Conservation (phyloP, 1,139 yeast species). For the Scheffersomyces lignicola region DNA sequence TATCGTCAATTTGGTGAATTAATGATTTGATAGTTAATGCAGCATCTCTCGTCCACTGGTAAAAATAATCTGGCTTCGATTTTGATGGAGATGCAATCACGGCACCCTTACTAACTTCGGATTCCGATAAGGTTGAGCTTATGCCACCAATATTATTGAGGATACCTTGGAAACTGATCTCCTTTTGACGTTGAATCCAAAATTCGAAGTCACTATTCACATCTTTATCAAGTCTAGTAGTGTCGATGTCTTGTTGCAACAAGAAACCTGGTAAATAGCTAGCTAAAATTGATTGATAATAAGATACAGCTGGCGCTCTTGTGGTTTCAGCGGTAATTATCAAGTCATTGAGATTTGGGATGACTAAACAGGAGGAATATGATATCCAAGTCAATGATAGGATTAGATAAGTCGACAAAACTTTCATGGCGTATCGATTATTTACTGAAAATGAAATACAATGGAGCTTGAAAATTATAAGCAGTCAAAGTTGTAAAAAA, state of each 20-base stretch:
- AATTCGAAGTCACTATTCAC: constrained; percentile 32
- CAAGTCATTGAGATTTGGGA: not conserved
- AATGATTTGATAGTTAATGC: constrained; percentile 78
- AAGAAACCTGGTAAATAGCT: constrained; percentile 1
- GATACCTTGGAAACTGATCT: constrained; percentile 53
- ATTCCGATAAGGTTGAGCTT: constrained; percentile 21
- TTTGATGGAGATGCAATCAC: constrained; percentile 85
- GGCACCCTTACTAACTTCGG: constrained; percentile 61
- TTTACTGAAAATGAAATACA: not conserved
- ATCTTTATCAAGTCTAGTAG: not conserved
- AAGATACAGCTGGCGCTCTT: not conserved
- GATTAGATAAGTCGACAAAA: not conserved
- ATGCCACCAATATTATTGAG: constrained; percentile 65
- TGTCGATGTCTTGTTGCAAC: not conserved
- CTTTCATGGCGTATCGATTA: not conserved
- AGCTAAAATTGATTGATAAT: not conserved
- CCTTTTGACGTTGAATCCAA: constrained; percentile 58
- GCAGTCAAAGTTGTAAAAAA: not conserved
- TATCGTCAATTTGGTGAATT: constrained; percentile 51
- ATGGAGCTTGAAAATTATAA: not conserved
- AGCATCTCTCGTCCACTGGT: constrained; percentile 89
- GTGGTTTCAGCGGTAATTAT: constrained; percentile 1
- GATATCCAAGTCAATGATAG: constrained; percentile 2
- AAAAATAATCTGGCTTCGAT: constrained; percentile 71
- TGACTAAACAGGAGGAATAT: not conserved